Conservation (phyloP, 352 stramenopile species). For the Globisporangium nodosum region DNA sequence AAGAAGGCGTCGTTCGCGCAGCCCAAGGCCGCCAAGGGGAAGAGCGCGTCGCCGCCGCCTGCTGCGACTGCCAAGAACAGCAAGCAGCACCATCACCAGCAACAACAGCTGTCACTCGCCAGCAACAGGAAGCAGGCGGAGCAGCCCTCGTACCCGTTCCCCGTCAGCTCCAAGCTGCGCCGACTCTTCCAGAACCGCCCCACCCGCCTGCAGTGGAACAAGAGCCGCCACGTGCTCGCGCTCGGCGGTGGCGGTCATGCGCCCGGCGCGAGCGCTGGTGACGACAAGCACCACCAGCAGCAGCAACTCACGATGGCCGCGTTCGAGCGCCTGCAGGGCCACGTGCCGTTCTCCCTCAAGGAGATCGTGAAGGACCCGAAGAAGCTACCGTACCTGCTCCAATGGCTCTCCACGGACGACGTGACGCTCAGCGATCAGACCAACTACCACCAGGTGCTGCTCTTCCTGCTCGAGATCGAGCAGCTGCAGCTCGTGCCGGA, state of each 20-base stretch:
- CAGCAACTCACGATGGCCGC: slow-evolving; percentile 53
- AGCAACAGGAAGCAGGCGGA: slow-evolving; percentile 1
- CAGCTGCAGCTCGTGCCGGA: slow-evolving; percentile 69
- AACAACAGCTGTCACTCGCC: too few relatives aligned
- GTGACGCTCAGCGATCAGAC: slow-evolving; percentile 23
- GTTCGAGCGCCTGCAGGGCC: slow-evolving; percentile 67
- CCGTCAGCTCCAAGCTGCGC: slow-evolving; percentile 71
- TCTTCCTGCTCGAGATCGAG: slow-evolving; percentile 82
- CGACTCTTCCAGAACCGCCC: slow-evolving; percentile 58
- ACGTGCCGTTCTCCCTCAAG: slow-evolving; percentile 78
- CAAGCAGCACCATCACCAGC: not conserved
- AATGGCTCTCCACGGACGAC: slow-evolving; percentile 62
- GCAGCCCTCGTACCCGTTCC: slow-evolving; percentile 38
- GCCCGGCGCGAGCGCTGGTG: not conserved
- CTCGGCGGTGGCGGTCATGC: not conserved
- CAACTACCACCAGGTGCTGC: slow-evolving; percentile 79
- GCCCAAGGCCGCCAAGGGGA: not conserved
- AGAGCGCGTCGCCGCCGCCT: not conserved
- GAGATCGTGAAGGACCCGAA: slow-evolving; percentile 85
- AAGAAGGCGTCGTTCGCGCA: slow-evolving; percentile 27
- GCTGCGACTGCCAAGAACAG: slow-evolving; percentile 2
- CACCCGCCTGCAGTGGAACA: slow-evolving; percentile 57
- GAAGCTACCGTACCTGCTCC: slow-evolving; percentile 76
- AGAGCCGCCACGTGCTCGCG: slow-evolving; percentile 5
- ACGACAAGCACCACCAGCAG: slow-evolving; percentile 10